Conservation (phyloP, 805 yeast species). For the Barnettozyma sucrosica region DNA sequence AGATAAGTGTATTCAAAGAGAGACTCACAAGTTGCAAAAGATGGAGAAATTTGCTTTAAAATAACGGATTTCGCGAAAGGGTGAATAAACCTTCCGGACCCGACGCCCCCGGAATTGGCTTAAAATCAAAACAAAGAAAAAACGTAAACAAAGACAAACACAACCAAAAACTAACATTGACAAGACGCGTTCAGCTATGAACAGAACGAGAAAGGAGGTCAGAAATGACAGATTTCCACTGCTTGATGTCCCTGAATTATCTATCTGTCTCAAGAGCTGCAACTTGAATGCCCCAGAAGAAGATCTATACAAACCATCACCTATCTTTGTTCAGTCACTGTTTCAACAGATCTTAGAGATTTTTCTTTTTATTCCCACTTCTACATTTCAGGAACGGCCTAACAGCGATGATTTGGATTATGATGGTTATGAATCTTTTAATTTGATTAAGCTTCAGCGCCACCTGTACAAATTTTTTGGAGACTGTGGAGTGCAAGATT, state of each 20-base stretch:
- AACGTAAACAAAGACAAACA: constrained; percentile 9
- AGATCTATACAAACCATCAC: constrained; percentile 49
- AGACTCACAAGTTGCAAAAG: background rate
- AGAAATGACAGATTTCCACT: constrained; percentile 53
- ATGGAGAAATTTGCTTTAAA: background rate
- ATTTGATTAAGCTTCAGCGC: constrained; percentile 50
- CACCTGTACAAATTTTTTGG: constrained; percentile 57
- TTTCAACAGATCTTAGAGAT: constrained; percentile 58
- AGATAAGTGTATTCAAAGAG: background rate
- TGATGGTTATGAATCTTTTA: constrained; percentile 34
- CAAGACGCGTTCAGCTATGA: background rate
- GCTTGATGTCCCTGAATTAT: constrained; percentile 53
- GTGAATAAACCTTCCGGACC: background rate
- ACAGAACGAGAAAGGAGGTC: constrained; percentile 3
- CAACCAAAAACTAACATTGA: background rate
- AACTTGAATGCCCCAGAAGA: constrained; percentile 59
- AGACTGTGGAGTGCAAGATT: constrained; percentile 74
- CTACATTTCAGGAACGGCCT: constrained; percentile 4
- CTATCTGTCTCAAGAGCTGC: constrained; percentile 54
- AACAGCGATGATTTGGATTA: constrained; percentile 6
- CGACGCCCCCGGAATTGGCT: constrained; percentile 10
- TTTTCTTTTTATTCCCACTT: constrained; percentile 42
- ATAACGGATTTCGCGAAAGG: background rate
- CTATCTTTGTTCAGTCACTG: constrained; percentile 46
- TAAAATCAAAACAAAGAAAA: constrained; percentile 6